phyloP scores from a whole-genome alignment of 2,329 filamentous ascomycete genomes.

The Acephala macrosclerotiorum region DNA sequence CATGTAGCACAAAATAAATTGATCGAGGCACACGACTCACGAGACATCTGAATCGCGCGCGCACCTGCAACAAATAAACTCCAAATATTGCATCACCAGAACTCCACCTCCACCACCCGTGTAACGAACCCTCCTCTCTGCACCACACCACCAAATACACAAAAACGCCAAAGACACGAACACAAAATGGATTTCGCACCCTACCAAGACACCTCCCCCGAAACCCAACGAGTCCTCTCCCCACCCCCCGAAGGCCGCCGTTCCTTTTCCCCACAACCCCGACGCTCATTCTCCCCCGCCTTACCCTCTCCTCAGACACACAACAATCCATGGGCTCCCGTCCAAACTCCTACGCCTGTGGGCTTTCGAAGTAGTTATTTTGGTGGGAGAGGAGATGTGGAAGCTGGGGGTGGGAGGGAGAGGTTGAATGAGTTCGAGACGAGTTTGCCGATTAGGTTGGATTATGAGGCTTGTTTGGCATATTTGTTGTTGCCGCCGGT shows the following conservation, averaged over 20 bases:
- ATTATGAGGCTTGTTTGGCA: slow-evolving; percentile 89
- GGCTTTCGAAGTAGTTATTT: slow-evolving; percentile 30
- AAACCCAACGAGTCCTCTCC: slow-evolving; percentile 81
- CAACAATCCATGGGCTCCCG: slow-evolving; percentile 38
- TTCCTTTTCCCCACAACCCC: slow-evolving; percentile 59
- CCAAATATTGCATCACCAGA: background rate
- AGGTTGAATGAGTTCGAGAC: slow-evolving; percentile 89
- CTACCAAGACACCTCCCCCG: slow-evolving; percentile 92
- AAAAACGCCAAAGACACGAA: no score
- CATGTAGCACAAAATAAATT: background rate
- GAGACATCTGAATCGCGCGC: slow-evolving; percentile 23
- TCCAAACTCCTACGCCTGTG: slow-evolving; percentile 26
- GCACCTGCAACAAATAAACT: background rate
- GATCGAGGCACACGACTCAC: slow-evolving; percentile 11
- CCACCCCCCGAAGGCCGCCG: slow-evolving; percentile 59
- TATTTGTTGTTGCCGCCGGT: slow-evolving; percentile 87
- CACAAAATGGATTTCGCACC: slow-evolving; percentile 90
- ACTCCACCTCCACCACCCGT: slow-evolving; percentile 6
- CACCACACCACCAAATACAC: background rate
- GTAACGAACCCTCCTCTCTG: background rate
- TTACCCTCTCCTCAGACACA: slow-evolving; percentile 51
- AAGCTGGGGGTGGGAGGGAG: slow-evolving; percentile 46
- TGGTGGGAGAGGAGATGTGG: slow-evolving; percentile 23
- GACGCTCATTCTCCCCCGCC: slow-evolving; percentile 58
- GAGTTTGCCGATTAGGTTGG: slow-evolving; percentile 82